A percentile compares a stretch with the other conserved stretches of the same genome.
phyloP scores from a whole-genome alignment of 306 rosid genomes.

The Malus domestica region ASM211411v1 NC_041804.1:18086001-18086500 shows the following conservation, averaged over 20 bases:
- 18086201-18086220: constrained; percentile 2
- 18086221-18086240: background rate
- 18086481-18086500: background rate
- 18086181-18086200: background rate
- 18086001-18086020: no score
- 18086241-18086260: background rate
- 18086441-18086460: no score
- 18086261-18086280: background rate
- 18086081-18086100: no score
- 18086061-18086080: no score
- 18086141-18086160: no score
- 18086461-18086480: background rate
- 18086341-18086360: background rate
- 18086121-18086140: no score
- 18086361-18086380: fast-evolving
- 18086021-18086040: no score
- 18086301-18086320: background rate
- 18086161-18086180: background rate
- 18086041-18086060: no score
- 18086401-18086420: no score
- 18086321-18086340: background rate
- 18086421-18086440: no score
- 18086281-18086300: background rate
- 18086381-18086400: no score
- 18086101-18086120: no score